A percentile compares a stretch with the other conserved stretches of the same genome.
Evolutionary conservation across 2,329 filamentous ascomycete species (phyloP).

Genomic region (Coniochaeta pulveracea): DNA sequence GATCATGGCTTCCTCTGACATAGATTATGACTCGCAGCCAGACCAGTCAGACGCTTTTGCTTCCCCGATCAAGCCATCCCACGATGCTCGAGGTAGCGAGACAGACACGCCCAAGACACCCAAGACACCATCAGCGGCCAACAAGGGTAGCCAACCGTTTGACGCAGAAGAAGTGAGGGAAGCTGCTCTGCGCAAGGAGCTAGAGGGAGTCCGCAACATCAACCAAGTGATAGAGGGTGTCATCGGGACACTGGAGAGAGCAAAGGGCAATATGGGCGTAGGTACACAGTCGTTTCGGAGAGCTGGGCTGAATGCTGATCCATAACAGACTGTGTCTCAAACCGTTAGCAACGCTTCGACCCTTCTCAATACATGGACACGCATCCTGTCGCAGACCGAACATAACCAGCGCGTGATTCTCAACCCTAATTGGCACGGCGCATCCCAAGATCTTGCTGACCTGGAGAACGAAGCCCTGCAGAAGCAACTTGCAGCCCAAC

Average conservation of each 20-base stretch:
- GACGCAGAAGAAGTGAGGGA: slow-evolving; percentile 61
- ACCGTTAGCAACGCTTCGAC: slow-evolving; percentile 83
- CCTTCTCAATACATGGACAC: slow-evolving; percentile 88
- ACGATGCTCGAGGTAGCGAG: background rate
- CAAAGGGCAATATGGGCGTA: slow-evolving; percentile 69
- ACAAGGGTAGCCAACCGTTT: slow-evolving; percentile 35
- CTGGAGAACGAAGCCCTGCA: slow-evolving; percentile 69
- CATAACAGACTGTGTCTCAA: slow-evolving; percentile 61
- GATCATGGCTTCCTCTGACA: too few species aligned
- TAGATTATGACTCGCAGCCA: too few species aligned
- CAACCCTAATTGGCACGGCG: slow-evolving; percentile 81
- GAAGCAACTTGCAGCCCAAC: slow-evolving; percentile 66
- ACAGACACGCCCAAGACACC: slow-evolving; percentile 17
- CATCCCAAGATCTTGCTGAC: slow-evolving; percentile 75
- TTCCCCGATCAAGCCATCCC: slow-evolving; percentile 4
- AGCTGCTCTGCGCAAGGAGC: slow-evolving; percentile 61
- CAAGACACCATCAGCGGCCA: slow-evolving; percentile 24
- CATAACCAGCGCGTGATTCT: slow-evolving; percentile 91
- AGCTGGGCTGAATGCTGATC: slow-evolving; percentile 9
- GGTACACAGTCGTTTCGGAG: too few species aligned
- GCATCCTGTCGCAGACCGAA: slow-evolving; percentile 92
- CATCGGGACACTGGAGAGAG: slow-evolving; percentile 58
- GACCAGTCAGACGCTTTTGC: slow-evolving; percentile 2
- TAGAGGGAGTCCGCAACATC: slow-evolving; percentile 73
- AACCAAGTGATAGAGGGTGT: slow-evolving; percentile 80